Base-by-base conservation (phyloP, 495 filamentous ascomycete species). In the Penicillium manginii region DNA sequence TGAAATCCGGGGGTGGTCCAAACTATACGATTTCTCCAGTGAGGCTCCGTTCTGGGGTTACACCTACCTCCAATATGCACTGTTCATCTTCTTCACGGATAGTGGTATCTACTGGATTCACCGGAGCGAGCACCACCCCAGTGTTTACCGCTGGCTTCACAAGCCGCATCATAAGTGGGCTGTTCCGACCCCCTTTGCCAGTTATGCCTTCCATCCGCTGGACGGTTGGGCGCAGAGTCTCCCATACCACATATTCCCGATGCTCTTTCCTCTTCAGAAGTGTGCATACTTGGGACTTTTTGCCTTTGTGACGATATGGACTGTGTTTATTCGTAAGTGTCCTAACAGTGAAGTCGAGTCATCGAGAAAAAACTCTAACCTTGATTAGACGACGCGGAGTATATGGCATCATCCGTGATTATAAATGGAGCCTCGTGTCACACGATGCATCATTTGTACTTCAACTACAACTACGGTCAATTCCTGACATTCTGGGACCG, bases 161-260 rank as follows among this genome's bases (percentile, higher is more conserved):
- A 98, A 98, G 79, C 87, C 90, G 37, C 93, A 98, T 78, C 93
- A 98, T 81, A 96, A 96, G 78, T 97, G 93, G 93, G 93, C 97
- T 74, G 92, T 97, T 83, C 91, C 93, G 18, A 96, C 93, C 0
- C 93, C 93, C 4, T 97, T 82, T 72, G 93, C 93, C 3, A 88
- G 85, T 57, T 89, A 94, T 76, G 93, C 93, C 45, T 97, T 98
- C 78, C 91, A 98, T 78, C 93, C 93, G 1, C 58, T 97, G 29
- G 93, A 98, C 73, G 93, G 93, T 60, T 97, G 86, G 78, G 76
- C 86, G 10, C 93, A 97, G 79, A 89, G 88, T 65, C 59, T 96
- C n/a, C 93, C 93, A 2, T 97, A 97, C 75, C 93, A 97, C 77
- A 50, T 96, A 54, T 98, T 91, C 76, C 91, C 92, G 12, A 88